Evolutionary conservation across 2,329 filamentous ascomycete genomes (phyloP), one percentile per base, ranked within the genome.

Genomic region (Fusarium piperis): DNA sequence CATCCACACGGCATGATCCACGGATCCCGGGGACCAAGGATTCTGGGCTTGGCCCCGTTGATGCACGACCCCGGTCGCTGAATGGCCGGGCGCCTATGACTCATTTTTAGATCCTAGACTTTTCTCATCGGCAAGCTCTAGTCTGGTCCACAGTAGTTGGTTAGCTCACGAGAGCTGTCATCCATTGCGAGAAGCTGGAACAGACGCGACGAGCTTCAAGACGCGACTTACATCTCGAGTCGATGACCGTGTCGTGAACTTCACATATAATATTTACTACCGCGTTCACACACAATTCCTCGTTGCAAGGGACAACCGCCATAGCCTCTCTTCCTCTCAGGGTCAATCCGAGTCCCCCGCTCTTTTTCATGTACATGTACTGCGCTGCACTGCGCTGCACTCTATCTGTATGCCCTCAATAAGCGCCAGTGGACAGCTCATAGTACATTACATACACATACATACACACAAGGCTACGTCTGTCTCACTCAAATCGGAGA

Each of bases 41-140:
- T 74, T 78, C 77, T 78, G 72, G 74, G 76, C 70, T 74, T 65
- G 63, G 58, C 68, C 65, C 68, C 62, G 62, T 76, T 62, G 74
- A 69, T 80, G 79, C 79, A 79, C 72, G 71, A 74, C 63, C 66
- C 71, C 58, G 77, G 65, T 72, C 67, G 63, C 62, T 79, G 75
- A 78, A 68, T 81, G 79, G 79, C 71, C 77, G 74, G 74, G 76
- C 76, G 71, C 51, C 70, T 68, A 58, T 79, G 77, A 78, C 77
- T 79, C 77, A 79, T 74, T 76, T 76, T 77, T 77, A 75, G 76
- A 77, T 71, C 68, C 77, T 52, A 44, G 64, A 46, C 55, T 68
- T 57, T n/a, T n/a, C n/a, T n/a, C n/a, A n/a, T 69, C 60, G 68
- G 68, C 57, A 70, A 63, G 44, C 23, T 23, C 23, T 23, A 23